Conservation (phyloP, 1,284 basidiomycete genomes). For the Cryptococcus deneoformans region DNA sequence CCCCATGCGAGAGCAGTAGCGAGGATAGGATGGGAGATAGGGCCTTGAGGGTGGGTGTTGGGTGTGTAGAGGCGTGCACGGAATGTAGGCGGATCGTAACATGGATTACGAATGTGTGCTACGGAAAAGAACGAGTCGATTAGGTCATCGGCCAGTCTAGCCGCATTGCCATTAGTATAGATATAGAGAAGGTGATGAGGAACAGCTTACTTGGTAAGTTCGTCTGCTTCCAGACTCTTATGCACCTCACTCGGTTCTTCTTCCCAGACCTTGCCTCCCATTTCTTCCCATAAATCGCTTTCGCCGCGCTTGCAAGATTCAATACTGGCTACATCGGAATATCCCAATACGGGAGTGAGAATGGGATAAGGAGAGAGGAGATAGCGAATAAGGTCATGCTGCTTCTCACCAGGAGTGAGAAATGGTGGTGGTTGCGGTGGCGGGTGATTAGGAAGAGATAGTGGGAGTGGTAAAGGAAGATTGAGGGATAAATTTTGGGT, state of each 20-base stretch:
- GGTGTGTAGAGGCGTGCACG: conserved; percentile 53
- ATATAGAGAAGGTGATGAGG: not conserved
- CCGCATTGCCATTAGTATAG: not conserved
- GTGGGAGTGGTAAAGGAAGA: not conserved
- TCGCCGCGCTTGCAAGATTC: conserved; percentile 20
- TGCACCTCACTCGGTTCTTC: conserved; percentile 37
- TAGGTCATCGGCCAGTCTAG: conserved; percentile 78
- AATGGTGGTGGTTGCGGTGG: not conserved
- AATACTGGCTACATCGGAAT: conserved; percentile 37
- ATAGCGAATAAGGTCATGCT: conserved; percentile 39
- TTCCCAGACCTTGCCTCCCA: conserved; percentile 30
- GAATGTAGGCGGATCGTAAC: conserved; percentile 73
- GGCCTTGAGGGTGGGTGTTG: conserved; percentile 39
- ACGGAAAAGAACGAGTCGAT: conserved; percentile 72
- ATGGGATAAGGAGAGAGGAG: conserved; percentile 42
- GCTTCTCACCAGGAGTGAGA: conserved; percentile 12
- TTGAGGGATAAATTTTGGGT: conserved; percentile 3
- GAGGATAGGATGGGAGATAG: conserved; percentile 68
- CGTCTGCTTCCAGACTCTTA: conserved; percentile 20
- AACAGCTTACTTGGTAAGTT: conserved; percentile 24
- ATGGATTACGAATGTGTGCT: conserved; percentile 74
- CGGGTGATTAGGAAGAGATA: not conserved
- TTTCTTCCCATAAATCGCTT: conserved; percentile 40
- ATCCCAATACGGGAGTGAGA: conserved; percentile 31
- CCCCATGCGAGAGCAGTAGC: conserved; percentile 91